Base-by-base conservation (phyloP, 2,329 filamentous ascomycete genomes). In the Aspergillus uvarum region DNA sequence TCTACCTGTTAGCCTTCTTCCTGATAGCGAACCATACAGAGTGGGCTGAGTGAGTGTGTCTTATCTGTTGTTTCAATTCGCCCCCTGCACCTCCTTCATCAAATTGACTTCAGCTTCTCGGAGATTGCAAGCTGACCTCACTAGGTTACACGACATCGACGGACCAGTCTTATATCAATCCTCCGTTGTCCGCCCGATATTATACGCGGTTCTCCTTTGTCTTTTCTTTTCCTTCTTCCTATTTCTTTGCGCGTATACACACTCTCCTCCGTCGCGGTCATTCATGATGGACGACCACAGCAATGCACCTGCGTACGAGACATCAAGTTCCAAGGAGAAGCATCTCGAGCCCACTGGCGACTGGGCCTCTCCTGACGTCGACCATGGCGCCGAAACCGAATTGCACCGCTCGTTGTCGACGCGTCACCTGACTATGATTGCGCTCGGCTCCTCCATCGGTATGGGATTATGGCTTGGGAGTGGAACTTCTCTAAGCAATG, bases 391-490 rank as follows among this genome's bases (percentile, higher is more conserved):
- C 10, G 68, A 69, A 10, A 65, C 68, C 5, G 67, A 78, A 56
- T 71, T 81, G 19, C 71, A 74, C 47, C 74, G 78, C 19, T 67
- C 70, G 5, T 72, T 81, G 35, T 72, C 74, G 60, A 79, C 77
- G 12, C 72, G 75, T 29, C 75, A 77, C 64, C 62, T 77, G n/a
- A 74, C 71, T 51, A 76, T 77, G 73, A 74, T 77, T 59, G 72
- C 75, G 3, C 63, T 77, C 8, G 75, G 74, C 5, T 75, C 72
- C 4, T 74, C 72, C 24, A 82, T 82, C 68, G 79, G 80, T 5
- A 79, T 79, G 73, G 80, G 80, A 21, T 63, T 81, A 11, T 81
- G 79, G 77, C 72, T 81, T n/a, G 80, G 79, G 14, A 75, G 73
- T 48, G 79, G 80, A 16, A 73, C 71, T 16, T 79, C 77, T 1